Base-by-base conservation (phyloP, 495 filamentous ascomycete species). In the Penicillium soppii region DNA sequence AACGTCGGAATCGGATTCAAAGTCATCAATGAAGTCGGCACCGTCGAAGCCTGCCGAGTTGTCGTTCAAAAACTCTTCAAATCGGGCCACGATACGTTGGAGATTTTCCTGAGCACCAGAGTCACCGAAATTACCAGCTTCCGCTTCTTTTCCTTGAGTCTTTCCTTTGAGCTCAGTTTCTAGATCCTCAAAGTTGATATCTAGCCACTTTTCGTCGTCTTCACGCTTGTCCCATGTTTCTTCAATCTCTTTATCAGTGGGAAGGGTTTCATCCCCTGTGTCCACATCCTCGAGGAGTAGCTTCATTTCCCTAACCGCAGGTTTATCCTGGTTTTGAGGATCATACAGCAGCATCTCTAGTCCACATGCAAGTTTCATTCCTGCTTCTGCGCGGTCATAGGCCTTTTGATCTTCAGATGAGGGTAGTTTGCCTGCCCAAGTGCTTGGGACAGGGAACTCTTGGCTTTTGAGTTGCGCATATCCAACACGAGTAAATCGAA, bases 381-480 rank as follows among this genome's bases (percentile, higher is more conserved):
- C 92, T 8, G 88, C 71, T 49, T 92, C 89, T 4, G 84, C 62
- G n/a, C 72, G 71, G 4, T 66, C 62, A 39, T 79, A 68, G 39
- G 64, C 69, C 48, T 65, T 66, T 1, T 52, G 54, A 20, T 75
- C 60, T 7, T 68, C 71, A 19, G 56, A 64, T 2, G 56, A 25
- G 12, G 75, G 68, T 4, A 80, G 36, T 15, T 63, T 71, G 7
- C 60, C 62, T 7, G 55, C 53, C 90, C 90, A 92, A 7, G 69
- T 73, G 7, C 75, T 74, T 22, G 92, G 89, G 3, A 82, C 63
- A 0, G 73, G 71, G 55, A 96, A 98, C n/a, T 82, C 78, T 66
- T 98, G 94, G n/a, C 87, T 87, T 57, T 87, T 89, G 13, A 97
- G 71, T 60, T 98, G 94, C 17, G 95, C 95, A 69, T 86, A 97